phyloP scores from a whole-genome alignment of 1,284 basidiomycete genomes.

The Phylloboletellus chloephorus region DNA sequence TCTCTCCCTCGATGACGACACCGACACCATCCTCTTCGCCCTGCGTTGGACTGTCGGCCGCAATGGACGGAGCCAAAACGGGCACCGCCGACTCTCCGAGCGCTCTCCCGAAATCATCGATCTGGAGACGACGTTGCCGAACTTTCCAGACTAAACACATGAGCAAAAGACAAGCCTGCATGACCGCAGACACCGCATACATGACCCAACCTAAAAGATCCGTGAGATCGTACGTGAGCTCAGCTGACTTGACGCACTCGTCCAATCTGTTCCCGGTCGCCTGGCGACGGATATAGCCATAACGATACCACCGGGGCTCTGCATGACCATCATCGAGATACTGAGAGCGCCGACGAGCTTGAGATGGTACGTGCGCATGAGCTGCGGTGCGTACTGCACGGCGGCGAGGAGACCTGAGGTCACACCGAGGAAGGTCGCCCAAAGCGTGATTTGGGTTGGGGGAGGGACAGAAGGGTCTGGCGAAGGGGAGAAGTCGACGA shows the following conservation, averaged over 20 bases:
- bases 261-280: conserved; percentile 78
- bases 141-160: conserved; percentile 81
- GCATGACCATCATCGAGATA: conserved; percentile 92
- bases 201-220: conserved; percentile 65
- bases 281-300: conserved; percentile 80
- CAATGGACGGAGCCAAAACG: conserved; percentile 2
- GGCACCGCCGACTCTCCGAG: conserved; percentile 27
- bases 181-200: conserved; percentile 79
- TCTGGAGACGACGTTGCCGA: conserved; percentile 68
- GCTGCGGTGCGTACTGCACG: conserved; percentile 86
- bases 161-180: conserved; percentile 77
- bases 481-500: conserved; percentile 40
- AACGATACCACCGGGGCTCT: conserved; percentile 85
- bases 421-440: conserved; percentile 88
- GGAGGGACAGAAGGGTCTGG: conserved; percentile 32
- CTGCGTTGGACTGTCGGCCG: conserved; percentile 1
- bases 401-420: conserved; percentile 73
- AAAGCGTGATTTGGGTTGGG: conserved; percentile 46
- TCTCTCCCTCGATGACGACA: conserved; percentile 21
- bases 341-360: conserved; percentile 89
- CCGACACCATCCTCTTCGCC: conserved; percentile 15
- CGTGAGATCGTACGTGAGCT: too few relatives aligned
- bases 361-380: conserved; percentile 71
- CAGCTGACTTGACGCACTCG: conserved; percentile 54
- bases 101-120: conserved; percentile 90